Percentiles rank a stretch among this genome's conserved stretches.
These are phyloP conservation scores for Trichoderma asperelloides DNA, from an alignment of 495 filamentous ascomycete genomes.

Conservation along the genomic window DNA sequence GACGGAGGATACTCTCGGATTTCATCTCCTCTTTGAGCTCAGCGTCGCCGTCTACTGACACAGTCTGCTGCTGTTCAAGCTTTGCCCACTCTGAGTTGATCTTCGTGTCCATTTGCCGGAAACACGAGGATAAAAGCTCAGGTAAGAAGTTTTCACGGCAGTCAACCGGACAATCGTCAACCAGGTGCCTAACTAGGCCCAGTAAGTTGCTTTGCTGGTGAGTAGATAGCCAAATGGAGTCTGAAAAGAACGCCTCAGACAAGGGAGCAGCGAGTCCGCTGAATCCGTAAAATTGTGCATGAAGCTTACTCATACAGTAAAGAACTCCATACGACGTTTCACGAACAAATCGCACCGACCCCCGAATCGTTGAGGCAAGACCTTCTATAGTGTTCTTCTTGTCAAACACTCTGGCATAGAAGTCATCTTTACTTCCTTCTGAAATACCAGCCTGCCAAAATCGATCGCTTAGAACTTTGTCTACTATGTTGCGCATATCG, in stretches of 20 bases:
- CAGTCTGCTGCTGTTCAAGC: slow-evolving; percentile 46
- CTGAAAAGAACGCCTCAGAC: slow-evolving; percentile 72
- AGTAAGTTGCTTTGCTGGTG: slow-evolving; percentile 89
- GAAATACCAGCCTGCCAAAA: slow-evolving; percentile 99
- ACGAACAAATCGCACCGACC: slow-evolving; percentile 76
- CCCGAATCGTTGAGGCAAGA: slow-evolving; percentile 84
- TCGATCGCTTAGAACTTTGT: slow-evolving; percentile 80
- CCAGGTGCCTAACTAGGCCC: slow-evolving; percentile 74
- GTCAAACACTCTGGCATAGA: slow-evolving; percentile 81
- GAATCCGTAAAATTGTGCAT: slow-evolving; percentile 82
- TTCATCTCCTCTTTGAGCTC: slow-evolving; percentile 94
- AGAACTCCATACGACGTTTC: slow-evolving; percentile 91
- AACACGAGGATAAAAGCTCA: slow-evolving; percentile 71
- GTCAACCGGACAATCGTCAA: slow-evolving; percentile 80
- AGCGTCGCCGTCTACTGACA: slow-evolving; percentile 45
- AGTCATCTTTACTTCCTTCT: slow-evolving; percentile 86
- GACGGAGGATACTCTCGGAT: slow-evolving; percentile 89
- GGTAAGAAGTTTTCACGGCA: slow-evolving; percentile 75
- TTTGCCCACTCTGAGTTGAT: slow-evolving; percentile 80
- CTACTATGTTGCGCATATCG: slow-evolving; percentile 70
- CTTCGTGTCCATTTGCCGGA: slow-evolving; percentile 77
- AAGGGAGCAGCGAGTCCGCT: slow-evolving; percentile 74
- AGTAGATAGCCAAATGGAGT: slow-evolving; percentile 76
- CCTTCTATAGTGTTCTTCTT: slow-evolving; percentile 88
- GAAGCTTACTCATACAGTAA: slow-evolving; percentile 82